These are phyloP conservation scores for Cladosporium sp. DNA, from an alignment of 2,329 filamentous ascomycete species.

Conservation along the genomic window DNA sequence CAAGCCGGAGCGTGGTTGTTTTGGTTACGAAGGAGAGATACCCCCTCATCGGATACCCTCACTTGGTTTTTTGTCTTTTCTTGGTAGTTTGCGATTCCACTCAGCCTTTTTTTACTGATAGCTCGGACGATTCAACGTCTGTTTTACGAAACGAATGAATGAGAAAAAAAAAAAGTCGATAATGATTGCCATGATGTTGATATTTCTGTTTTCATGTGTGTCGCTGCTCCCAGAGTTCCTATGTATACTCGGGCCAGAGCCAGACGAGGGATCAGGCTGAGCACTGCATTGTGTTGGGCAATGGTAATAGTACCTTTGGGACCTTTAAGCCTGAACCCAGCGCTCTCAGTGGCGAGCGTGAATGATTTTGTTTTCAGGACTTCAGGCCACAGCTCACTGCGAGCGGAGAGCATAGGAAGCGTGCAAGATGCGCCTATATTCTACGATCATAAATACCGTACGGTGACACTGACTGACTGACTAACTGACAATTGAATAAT, in stretches of 20 bases:
- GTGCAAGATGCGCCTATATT: background rate
- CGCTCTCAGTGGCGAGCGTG: background rate
- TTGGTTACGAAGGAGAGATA: conserved; percentile 13
- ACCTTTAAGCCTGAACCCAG: background rate
- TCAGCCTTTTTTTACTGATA: background rate
- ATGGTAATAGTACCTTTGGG: background rate
- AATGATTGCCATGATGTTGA: background rate
- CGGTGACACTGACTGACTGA: too few species aligned
- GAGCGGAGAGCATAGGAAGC: background rate
- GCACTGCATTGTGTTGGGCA: background rate
- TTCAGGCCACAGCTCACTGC: background rate
- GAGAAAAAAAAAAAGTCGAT: conserved; percentile 2
- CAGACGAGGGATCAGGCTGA: background rate
- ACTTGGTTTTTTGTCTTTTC: background rate
- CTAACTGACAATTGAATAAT: background rate
- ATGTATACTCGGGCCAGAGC: background rate
- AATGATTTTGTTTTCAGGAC: background rate
- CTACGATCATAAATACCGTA: background rate
- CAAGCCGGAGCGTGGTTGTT: background rate
- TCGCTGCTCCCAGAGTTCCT: background rate
- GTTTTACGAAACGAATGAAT: background rate
- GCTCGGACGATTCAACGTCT: background rate
- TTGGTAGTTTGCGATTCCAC: background rate
- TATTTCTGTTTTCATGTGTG: background rate
- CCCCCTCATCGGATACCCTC: conserved; percentile 15